Percentiles rank a stretch among this genome's conserved stretches.
phyloP scores from a whole-genome alignment of 1,139 yeast species.

The Tardiomyces depauwii region DNA sequence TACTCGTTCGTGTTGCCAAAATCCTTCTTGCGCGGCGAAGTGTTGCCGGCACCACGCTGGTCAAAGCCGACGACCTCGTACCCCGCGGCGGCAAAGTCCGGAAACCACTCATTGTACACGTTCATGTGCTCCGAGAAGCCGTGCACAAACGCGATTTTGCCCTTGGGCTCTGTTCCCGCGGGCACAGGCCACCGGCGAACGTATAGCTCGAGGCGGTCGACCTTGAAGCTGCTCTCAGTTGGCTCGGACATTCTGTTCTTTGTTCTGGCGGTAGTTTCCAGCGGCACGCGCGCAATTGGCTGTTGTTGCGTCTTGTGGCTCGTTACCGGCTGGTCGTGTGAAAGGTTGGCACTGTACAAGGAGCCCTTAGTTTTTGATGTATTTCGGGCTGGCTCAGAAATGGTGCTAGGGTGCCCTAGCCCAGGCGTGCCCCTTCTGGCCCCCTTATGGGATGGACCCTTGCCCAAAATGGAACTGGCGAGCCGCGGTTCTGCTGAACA shows the following conservation, averaged over 20 bases:
- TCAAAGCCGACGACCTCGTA: slow-evolving; percentile 70
- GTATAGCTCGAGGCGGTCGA: slow-evolving; percentile 3
- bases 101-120: slow-evolving; percentile 46
- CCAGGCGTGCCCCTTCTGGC: too few relatives aligned
- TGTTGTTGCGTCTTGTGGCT: too few relatives aligned
- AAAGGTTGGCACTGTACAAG: too few relatives aligned
- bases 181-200: slow-evolving; percentile 4
- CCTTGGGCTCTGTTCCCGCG: slow-evolving; percentile 27
- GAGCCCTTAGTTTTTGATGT: too few relatives aligned
- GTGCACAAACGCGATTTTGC: slow-evolving; percentile 29
- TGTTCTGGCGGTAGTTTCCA: too few relatives aligned
- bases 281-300: too few relatives aligned
- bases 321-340: too few relatives aligned
- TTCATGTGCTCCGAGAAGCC: slow-evolving; percentile 66
- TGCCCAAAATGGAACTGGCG: too few relatives aligned
- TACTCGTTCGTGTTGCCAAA: slow-evolving; percentile 60
- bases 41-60: slow-evolving; percentile 82
- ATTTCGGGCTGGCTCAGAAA: too few relatives aligned
- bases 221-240: not conserved
- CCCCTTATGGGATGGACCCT: too few relatives aligned
- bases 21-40: slow-evolving; percentile 39
- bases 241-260: not conserved
- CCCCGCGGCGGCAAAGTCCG: slow-evolving; percentile 46
- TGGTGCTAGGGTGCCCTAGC: too few relatives aligned
- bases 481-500: too few relatives aligned